These are phyloP conservation scores for Heliophila coronopifolia DNA, from an alignment of 441 rosid genomes.

Conservation along the genomic window DNA sequence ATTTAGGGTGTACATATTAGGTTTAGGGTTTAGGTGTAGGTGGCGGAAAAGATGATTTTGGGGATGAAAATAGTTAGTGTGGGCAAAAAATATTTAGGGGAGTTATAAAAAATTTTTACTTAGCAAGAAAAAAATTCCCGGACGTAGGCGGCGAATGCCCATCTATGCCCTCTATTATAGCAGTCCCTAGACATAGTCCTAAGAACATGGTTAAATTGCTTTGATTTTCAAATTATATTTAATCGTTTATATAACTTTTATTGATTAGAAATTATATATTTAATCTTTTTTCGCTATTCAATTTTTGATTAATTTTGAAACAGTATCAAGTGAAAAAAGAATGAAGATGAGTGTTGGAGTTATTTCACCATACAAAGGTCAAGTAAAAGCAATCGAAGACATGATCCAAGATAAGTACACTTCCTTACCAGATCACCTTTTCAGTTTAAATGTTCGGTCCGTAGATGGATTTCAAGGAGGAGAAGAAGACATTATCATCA, in stretches of 20 bases:
- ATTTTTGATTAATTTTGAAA: background rate
- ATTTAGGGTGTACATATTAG: too few species aligned
- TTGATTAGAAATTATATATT: too few species aligned
- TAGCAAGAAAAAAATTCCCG: too few species aligned
- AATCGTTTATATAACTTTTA: background rate
- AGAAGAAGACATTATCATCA: conserved; percentile 7
- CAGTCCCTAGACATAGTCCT: too few species aligned
- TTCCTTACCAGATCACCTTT: background rate
- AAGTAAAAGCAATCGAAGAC: conserved; percentile 5
- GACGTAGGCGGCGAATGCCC: too few species aligned
- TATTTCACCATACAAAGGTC: conserved; percentile 7
- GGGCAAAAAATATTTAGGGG: too few species aligned
- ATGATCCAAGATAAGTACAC: background rate
- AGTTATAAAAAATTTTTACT: too few species aligned
- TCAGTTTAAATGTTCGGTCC: conserved; percentile 5
- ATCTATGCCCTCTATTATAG: too few species aligned
- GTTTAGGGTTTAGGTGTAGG: too few species aligned
- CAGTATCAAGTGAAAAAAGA: conserved; percentile 1
- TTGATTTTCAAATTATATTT: conserved; percentile 12
- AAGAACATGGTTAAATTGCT: background rate
- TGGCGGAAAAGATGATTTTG: too few species aligned
- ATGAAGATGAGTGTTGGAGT: conserved; percentile 3
- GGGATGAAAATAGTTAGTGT: too few species aligned
- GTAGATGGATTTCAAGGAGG: conserved; percentile 16
- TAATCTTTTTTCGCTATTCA: too few species aligned